Percentiles rank a stretch among this genome's conserved stretches.
phyloP scores from a whole-genome alignment of 2,329 filamentous ascomycete species.

The Triangularia verruculosa region DNA sequence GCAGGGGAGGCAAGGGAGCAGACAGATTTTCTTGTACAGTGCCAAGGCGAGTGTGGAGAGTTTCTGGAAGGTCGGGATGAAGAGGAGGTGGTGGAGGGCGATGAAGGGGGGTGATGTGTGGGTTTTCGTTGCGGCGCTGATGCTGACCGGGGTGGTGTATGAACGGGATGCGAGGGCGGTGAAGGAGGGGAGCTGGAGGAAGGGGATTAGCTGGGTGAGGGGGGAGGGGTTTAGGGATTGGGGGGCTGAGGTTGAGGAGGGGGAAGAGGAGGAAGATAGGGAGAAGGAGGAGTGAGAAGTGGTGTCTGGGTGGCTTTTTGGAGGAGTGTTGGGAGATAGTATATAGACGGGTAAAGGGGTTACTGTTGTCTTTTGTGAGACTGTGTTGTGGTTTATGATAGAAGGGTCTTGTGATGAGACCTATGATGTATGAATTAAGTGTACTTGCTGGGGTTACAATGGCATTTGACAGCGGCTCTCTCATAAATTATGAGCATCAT shows the following conservation, averaged over 20 bases:
- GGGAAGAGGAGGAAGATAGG: constrained; percentile 34
- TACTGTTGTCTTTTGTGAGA: not conserved
- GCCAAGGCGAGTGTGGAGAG: constrained; percentile 76
- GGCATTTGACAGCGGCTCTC: too few species aligned
- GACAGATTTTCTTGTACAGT: constrained; percentile 74
- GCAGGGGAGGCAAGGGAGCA: constrained; percentile 49
- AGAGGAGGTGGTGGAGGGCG: constrained; percentile 83
- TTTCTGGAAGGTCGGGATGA: constrained; percentile 90
- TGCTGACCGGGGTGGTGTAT: constrained; percentile 73
- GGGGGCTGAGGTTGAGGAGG: constrained; percentile 51
- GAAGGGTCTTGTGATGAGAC: not conserved
- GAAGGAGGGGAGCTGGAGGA: constrained; percentile 64
- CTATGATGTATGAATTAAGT: not conserved
- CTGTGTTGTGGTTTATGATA: not conserved
- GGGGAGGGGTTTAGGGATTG: constrained; percentile 76
- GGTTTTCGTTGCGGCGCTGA: constrained; percentile 76
- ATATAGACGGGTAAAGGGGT: not conserved
- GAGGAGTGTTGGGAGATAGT: not conserved
- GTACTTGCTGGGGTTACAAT: not conserved
- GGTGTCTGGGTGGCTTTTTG: too few species aligned
- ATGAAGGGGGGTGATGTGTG: constrained; percentile 79
- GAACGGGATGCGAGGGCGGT: constrained; percentile 68
- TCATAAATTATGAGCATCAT: too few species aligned
- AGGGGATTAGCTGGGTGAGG: constrained; percentile 68
- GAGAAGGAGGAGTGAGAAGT: not conserved